These are phyloP conservation scores for Aegilops longissima DNA, from an alignment of 176 grass and related monocot genomes.

Conservation along the genomic window DNA sequence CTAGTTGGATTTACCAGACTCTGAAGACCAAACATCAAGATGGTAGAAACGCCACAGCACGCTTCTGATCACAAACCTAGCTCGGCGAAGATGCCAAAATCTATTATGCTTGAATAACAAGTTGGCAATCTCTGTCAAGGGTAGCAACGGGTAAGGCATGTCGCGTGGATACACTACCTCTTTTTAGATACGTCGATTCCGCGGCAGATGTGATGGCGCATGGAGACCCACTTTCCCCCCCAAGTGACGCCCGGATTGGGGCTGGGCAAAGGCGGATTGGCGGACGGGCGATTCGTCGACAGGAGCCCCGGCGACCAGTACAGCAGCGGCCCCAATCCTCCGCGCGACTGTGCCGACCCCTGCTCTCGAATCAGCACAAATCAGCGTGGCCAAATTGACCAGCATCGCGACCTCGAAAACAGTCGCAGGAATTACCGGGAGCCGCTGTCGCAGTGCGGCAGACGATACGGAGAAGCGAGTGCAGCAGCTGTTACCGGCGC, in stretches of 20 bases:
- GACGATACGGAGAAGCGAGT: not conserved
- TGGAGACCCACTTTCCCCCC: slow-evolving; percentile 15
- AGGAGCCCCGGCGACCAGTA: not conserved
- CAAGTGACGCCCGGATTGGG: slow-evolving; percentile 22
- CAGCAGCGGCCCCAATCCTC: slow-evolving; percentile 10
- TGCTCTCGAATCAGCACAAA: slow-evolving; percentile 20
- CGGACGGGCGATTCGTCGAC: not conserved
- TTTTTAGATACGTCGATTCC: slow-evolving; percentile 33
- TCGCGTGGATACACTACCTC: slow-evolving; percentile 27
- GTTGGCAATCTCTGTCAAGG: slow-evolving; percentile 4
- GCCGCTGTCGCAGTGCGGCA: not conserved
- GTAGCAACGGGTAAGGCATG: not conserved
- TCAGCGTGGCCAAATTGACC: not conserved
- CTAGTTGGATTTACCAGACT: not conserved
- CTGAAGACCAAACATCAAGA: slow-evolving; percentile 19
- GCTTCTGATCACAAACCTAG: not conserved
- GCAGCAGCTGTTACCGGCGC: not conserved
- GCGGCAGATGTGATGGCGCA: slow-evolving; percentile 30
- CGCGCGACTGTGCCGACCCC: not conserved
- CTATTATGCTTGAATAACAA: not conserved
- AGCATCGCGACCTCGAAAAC: not conserved
- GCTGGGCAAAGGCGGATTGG: slow-evolving; percentile 11
- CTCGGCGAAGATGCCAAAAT: not conserved
- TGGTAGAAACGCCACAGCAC: not conserved
- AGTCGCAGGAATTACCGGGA: not conserved